phyloP scores from a whole-genome alignment of 108 stramenopile genomes.

The Skeletonema potamos region DNA sequence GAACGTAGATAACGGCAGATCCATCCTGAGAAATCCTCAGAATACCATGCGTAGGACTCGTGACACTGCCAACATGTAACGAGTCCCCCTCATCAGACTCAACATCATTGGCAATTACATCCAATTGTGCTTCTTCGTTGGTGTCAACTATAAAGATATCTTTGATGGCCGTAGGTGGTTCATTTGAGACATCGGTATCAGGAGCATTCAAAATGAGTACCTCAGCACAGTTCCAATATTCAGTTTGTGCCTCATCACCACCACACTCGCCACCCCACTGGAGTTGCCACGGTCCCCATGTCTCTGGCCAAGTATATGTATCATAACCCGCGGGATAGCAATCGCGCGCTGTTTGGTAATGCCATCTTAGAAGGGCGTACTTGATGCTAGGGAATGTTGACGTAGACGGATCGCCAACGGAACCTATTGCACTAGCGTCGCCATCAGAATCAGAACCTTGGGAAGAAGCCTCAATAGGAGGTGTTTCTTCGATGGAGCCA shows the following conservation, averaged over 20 bases:
- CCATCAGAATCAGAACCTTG: neutral
- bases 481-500: neutral
- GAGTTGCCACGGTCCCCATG: conserved; percentile 25
- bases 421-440: too few relatives aligned
- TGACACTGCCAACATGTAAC: conserved; percentile 9
- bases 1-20: conserved; percentile 14
- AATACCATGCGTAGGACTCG: conserved; percentile 8
- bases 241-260: neutral
- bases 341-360: conserved; percentile 28
- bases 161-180: conserved; percentile 11
- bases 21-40: conserved; percentile 2
- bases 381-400: neutral
- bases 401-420: neutral
- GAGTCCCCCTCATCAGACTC: conserved; percentile 22
- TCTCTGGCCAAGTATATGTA: conserved; percentile 25
- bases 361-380: conserved; percentile 41
- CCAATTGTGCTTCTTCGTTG: conserved; percentile 19
- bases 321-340: conserved; percentile 29
- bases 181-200: neutral
- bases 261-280: conserved; percentile 20
- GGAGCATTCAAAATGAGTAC: conserved; percentile 4
- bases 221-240: conserved; percentile 46
- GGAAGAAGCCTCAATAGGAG: neutral
- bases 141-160: conserved; percentile 15
- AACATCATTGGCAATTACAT: conserved; percentile 26